A percentile compares a stretch with the other conserved stretches of the same genome.
Evolutionary conservation across 1,284 basidiomycete genomes (phyloP).

Genomic region (Trichosporon inkin): DNA sequence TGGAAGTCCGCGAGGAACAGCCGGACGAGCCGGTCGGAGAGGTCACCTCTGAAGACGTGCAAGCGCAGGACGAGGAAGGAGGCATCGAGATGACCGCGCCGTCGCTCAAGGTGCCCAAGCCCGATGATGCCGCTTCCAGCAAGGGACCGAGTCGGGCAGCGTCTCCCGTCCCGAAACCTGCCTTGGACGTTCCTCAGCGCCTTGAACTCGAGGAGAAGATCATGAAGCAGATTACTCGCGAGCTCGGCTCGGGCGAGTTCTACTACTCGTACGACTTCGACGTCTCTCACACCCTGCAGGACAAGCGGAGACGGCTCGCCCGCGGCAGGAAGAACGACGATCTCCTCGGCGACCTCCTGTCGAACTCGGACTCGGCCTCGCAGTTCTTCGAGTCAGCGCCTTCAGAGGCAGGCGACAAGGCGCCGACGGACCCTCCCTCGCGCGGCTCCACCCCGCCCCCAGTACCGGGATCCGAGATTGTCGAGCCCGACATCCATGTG

Average conservation of each 20-base stretch:
- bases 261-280: constrained; percentile 55
- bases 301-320: constrained; percentile 47
- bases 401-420: not conserved
- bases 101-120: not conserved
- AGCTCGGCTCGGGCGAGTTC: constrained; percentile 47
- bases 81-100: constrained; percentile 4
- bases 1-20: constrained; percentile 12
- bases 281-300: constrained; percentile 53
- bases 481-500: constrained; percentile 52
- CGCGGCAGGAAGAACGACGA: constrained; percentile 24
- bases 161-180: not conserved
- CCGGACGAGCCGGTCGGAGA: constrained; percentile 5
- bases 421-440: constrained; percentile 4
- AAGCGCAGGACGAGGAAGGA: not conserved
- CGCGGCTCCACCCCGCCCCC: constrained; percentile 1
- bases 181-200: constrained; percentile 35
- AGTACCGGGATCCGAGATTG: constrained; percentile 29
- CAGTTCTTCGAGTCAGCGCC: constrained; percentile 7
- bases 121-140: not conserved
- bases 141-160: not conserved
- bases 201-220: constrained; percentile 50
- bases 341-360: constrained; percentile 31
- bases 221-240: constrained; percentile 44
- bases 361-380: constrained; percentile 8
- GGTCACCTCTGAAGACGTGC: not conserved